phyloP scores from a whole-genome alignment of 768 basidiomycete species.

The Pulveroboletus sp. region DNA sequence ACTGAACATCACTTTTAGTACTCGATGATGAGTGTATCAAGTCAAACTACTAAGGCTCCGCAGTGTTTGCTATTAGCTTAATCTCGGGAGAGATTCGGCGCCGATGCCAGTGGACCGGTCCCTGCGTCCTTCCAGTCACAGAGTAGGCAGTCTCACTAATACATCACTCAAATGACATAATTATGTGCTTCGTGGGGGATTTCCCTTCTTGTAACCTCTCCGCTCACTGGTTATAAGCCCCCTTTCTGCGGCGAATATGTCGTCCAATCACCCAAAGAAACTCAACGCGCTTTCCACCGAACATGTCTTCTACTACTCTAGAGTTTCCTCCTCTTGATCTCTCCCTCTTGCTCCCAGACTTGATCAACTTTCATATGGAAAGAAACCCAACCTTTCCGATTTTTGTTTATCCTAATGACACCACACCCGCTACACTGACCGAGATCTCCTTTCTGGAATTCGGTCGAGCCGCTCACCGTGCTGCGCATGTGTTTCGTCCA shows the following conservation, averaged over 20 bases:
- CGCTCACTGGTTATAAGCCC: conserved; percentile 16
- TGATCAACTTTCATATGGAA: conserved; percentile 23
- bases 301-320: background rate
- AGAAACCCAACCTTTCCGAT: conserved; percentile 12
- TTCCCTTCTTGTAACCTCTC: background rate
- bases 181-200: background rate
- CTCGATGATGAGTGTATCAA: background rate
- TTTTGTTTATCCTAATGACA: conserved; percentile 16
- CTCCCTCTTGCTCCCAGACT: conserved; percentile 18
- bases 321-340: conserved; percentile 16
- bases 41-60: background rate
- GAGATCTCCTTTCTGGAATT: conserved; percentile 25
- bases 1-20: background rate
- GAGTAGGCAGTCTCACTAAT: background rate
- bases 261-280: background rate
- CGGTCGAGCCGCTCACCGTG: conserved; percentile 30
- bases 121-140: background rate
- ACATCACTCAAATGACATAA: background rate
- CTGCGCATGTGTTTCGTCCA: conserved; percentile 25
- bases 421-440: conserved; percentile 8
- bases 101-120: background rate
- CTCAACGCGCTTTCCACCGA: background rate
- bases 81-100: background rate
- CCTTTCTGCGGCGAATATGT: background rate
- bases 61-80: background rate